phyloP scores from a whole-genome alignment of 2,329 filamentous ascomycete genomes.

The Aspergillus fumigatiaffinis region DNA sequence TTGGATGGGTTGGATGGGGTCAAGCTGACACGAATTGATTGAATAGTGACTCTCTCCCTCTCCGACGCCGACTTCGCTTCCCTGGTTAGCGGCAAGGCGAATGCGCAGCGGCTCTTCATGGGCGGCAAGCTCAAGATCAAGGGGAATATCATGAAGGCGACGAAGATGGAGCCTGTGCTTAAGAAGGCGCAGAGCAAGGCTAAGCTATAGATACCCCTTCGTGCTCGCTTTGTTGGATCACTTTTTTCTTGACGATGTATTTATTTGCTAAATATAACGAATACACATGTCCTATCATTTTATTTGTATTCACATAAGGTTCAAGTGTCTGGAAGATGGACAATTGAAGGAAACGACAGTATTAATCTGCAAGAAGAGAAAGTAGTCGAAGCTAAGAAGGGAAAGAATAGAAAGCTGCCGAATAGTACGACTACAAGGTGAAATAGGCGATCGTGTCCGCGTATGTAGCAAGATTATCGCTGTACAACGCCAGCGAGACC shows the following conservation, averaged over 20 bases:
- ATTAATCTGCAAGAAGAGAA: background rate
- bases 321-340: background rate
- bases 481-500: slow-evolving; percentile 39
- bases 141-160: slow-evolving; percentile 97
- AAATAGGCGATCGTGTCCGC: slow-evolving; percentile 43
- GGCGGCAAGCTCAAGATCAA: slow-evolving; percentile 97
- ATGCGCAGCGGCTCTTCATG: slow-evolving; percentile 96
- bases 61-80: slow-evolving; percentile 83
- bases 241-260: slow-evolving; percentile 5
- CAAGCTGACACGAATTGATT: background rate
- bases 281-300: background rate
- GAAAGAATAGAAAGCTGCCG: background rate
- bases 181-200: slow-evolving; percentile 82
- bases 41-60: slow-evolving; percentile 74
- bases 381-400: background rate
- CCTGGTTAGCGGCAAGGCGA: slow-evolving; percentile 80
- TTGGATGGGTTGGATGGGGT: background rate
- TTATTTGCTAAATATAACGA: slow-evolving; percentile 9
- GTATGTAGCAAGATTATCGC: slow-evolving; percentile 47
- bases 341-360: background rate
- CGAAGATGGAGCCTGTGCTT: slow-evolving; percentile 88
- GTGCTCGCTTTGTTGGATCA: slow-evolving; percentile 5
- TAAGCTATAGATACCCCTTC: slow-evolving; percentile 63
- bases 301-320: background rate
- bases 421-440: slow-evolving; percentile 6